These are phyloP conservation scores for Penicillium sp. DNA, from an alignment of 2,329 filamentous ascomycete species.

Conservation along the genomic window DNA sequence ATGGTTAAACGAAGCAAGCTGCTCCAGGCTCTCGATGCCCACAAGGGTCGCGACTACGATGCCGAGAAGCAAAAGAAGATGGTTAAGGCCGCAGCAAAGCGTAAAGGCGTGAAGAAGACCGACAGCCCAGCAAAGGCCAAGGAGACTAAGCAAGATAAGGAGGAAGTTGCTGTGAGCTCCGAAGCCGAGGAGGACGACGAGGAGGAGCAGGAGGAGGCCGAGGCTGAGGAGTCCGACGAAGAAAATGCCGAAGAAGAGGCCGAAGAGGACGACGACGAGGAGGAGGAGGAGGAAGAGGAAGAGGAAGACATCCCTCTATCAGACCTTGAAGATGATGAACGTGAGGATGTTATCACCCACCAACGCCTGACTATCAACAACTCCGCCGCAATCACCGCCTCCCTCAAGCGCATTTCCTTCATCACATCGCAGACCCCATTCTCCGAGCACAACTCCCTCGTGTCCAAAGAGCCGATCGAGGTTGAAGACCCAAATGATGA, in stretches of 20 bases:
- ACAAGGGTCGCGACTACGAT: slow-evolving; percentile 67
- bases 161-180: slow-evolving; percentile 38
- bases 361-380: slow-evolving; percentile 98
- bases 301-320: slow-evolving; percentile 88
- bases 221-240: not conserved
- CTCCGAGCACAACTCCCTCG: slow-evolving; percentile 76
- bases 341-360: slow-evolving; percentile 83
- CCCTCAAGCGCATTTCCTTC: slow-evolving; percentile 66
- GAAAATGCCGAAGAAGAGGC: not conserved
- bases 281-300: slow-evolving; percentile 71
- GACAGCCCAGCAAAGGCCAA: slow-evolving; percentile 28
- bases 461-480: slow-evolving; percentile 65
- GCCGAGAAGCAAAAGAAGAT: slow-evolving; percentile 76
- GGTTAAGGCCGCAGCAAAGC: slow-evolving; percentile 50
- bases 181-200: slow-evolving; percentile 22
- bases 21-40: slow-evolving; percentile 57
- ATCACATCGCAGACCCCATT: slow-evolving; percentile 69
- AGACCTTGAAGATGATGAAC: slow-evolving; percentile 78
- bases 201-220: slow-evolving; percentile 20
- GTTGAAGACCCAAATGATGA: slow-evolving; percentile 89
- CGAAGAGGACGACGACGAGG: slow-evolving; percentile 38
- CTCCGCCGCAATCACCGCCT: slow-evolving; percentile 76
- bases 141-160: slow-evolving; percentile 28
- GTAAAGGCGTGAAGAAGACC: slow-evolving; percentile 36
- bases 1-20: slow-evolving; percentile 60